Evolutionary conservation across 345 rosid genomes (phyloP), one percentile per base, ranked within the genome.

Genomic region (Laguncularia racemosa): DNA sequence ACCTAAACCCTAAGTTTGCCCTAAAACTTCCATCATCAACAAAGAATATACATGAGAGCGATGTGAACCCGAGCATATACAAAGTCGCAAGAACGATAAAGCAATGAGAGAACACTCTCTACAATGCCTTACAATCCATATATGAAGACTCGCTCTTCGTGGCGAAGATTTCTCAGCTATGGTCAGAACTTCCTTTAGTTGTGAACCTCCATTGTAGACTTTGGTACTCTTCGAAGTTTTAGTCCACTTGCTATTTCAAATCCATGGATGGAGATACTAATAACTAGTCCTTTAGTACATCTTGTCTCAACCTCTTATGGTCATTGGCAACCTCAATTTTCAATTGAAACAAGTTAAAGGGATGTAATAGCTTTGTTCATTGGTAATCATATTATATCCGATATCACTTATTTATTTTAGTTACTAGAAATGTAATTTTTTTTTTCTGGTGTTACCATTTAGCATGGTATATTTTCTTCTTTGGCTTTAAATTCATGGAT

Each of bases 191-290:
- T 45, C 95, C 91, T 64, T 80, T 86, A 47, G 55, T 92, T 2
- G 89, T 93, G 6, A 92, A 92, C 56, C 89, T 92, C 50, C 98
- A 96, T 2, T 92, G 98, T 67, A 96, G 98, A 48, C 89, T 89
- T 63, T 92, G 98, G 98, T 92, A 92, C 79, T 81, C 85, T 13
- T 50, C 80, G 20, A 66, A 55, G 20, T 86, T 86, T 70, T 69
- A 81, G 9, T 74, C 82, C 61, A 75, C 90, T n/a, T 89, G 98
- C 56, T 89, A 92, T 78, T 92, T 86, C 71, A 92, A 92, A 75
- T 92, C 98, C 69, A 92, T 96, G 43, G 98, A 92, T 40, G 98
- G 96, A 50, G 96, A 92, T 75, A 74, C 88, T 55, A 86, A 83
- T 50, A 92, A 92, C 58, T 76, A 84, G 77, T 92, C 95, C 53